These are phyloP conservation scores for Wilcoxina mikolae DNA, from an alignment of 495 filamentous ascomycete genomes.

Conservation along the genomic window DNA sequence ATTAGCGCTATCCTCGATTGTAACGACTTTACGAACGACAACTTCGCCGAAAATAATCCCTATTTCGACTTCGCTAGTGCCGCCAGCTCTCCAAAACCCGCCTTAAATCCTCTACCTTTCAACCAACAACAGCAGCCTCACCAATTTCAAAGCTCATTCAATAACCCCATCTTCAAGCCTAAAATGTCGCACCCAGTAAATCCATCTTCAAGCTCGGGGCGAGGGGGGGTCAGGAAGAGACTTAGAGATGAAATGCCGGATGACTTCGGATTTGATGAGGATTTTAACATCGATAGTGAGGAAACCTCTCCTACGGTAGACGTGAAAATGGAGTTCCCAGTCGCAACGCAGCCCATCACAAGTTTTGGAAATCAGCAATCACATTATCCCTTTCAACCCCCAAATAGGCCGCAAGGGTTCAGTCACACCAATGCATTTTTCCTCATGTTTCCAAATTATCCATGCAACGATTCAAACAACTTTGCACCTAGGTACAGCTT, in stretches of 20 bases:
- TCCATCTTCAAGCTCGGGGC: not conserved
- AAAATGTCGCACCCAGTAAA: not conserved
- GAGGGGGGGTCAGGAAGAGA: not conserved
- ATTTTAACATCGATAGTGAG: not conserved
- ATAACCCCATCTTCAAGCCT: not conserved
- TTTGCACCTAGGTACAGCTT: not conserved
- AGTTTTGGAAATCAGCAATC: not conserved
- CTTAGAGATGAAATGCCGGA: not conserved
- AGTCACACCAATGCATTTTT: no score
- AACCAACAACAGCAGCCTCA: not conserved
- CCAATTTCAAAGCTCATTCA: constrained; percentile 1
- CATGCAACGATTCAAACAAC: no score
- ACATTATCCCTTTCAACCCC: not conserved
- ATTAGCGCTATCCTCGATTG: not conserved
- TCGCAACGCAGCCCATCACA: not conserved
- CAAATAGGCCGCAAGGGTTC: no score
- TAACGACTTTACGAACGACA: not conserved
- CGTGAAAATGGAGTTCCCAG: constrained; percentile 5
- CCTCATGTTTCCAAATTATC: no score
- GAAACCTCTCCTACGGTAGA: not conserved
- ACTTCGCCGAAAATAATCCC: not conserved
- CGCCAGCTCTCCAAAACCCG: constrained; percentile 5
- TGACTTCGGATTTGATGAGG: not conserved
- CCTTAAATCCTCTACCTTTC: not conserved
- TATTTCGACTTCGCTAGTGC: constrained; percentile 6